phyloP scores from a whole-genome alignment of 2,329 filamentous ascomycete species.

The Xylariaceae sp. region DNA sequence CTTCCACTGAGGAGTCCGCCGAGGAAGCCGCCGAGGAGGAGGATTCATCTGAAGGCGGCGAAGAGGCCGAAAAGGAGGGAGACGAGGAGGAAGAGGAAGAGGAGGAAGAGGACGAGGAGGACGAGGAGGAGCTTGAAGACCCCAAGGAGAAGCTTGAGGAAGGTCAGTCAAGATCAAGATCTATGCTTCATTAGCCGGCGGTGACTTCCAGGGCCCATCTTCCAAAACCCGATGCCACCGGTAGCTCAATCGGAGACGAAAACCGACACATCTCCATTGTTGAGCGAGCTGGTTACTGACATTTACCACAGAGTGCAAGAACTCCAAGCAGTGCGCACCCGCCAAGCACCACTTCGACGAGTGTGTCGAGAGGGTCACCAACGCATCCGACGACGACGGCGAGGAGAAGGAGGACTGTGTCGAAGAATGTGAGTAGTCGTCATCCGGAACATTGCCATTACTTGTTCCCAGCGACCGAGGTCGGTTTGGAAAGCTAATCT shows the following conservation, averaged over 20 bases:
- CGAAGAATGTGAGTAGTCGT: slow-evolving; percentile 82
- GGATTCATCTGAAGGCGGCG: slow-evolving; percentile 27
- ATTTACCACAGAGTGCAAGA: slow-evolving; percentile 69
- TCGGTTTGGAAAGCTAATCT: not conserved
- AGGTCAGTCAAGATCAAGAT: slow-evolving; percentile 59
- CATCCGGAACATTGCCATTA: not conserved
- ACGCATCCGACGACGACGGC: slow-evolving; percentile 62
- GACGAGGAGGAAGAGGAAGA: slow-evolving; percentile 64
- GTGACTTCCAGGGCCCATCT: too few species aligned
- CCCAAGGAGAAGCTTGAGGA: slow-evolving; percentile 85
- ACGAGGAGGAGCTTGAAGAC: slow-evolving; percentile 78
- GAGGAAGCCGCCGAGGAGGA: slow-evolving; percentile 45
- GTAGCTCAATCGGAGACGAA: not conserved
- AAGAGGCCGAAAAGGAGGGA: slow-evolving; percentile 43
- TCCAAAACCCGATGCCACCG: not conserved
- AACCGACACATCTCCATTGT: not conserved
- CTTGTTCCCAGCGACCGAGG: not conserved
- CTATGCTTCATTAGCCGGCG: not conserved
- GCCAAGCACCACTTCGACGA: slow-evolving; percentile 98
- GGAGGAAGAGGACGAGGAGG: slow-evolving; percentile 75
- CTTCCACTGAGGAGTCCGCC: slow-evolving; percentile 46
- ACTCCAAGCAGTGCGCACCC: slow-evolving; percentile 78
- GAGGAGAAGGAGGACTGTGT: slow-evolving; percentile 97
- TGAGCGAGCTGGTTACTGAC: slow-evolving; percentile 6
- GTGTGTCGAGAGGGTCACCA: slow-evolving; percentile 89